Percentiles rank a stretch among this genome's conserved stretches.
Conservation (phyloP, 2,329 filamentous ascomycete species). For the Rhytidhysteron rufulum region DNA sequence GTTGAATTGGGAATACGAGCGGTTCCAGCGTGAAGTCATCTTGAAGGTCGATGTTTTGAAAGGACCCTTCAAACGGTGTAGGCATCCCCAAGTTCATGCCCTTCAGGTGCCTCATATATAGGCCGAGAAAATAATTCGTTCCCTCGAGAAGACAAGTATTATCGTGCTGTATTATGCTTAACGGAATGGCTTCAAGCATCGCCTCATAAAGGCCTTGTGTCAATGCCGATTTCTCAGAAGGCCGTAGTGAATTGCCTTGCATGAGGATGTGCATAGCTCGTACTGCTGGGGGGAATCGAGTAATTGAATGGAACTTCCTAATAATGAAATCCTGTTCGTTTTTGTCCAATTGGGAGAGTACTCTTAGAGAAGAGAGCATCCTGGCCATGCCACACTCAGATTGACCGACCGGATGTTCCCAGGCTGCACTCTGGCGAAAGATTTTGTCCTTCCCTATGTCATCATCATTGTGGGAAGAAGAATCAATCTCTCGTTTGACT, state of each 20-base stretch:
- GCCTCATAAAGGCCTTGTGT: slow-evolving; percentile 25
- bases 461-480: too few relatives aligned
- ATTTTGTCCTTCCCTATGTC: slow-evolving; percentile 24
- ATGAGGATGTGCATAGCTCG: slow-evolving; percentile 30
- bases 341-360: slow-evolving; percentile 23
- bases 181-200: slow-evolving; percentile 24
- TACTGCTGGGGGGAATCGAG: slow-evolving; percentile 30
- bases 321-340: slow-evolving; percentile 25
- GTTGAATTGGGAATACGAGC: slow-evolving; percentile 20
- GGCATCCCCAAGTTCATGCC: slow-evolving; percentile 18
- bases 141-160: slow-evolving; percentile 28
- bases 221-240: slow-evolving; percentile 28
- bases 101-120: slow-evolving; percentile 34
- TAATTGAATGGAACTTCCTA: slow-evolving; percentile 26
- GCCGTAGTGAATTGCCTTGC: slow-evolving; percentile 24
- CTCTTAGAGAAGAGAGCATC: slow-evolving; percentile 31
- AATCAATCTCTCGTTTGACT: slow-evolving; percentile 14
- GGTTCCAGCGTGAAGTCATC: slow-evolving; percentile 26
- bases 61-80: slow-evolving; percentile 18
- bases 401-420: slow-evolving; percentile 23
- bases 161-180: slow-evolving; percentile 21
- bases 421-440: slow-evolving; percentile 19
- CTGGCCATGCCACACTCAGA: slow-evolving; percentile 31
- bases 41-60: slow-evolving; percentile 23
- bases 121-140: slow-evolving; percentile 32